Base-by-base conservation (phyloP, 805 yeast species). In the Myxozyma neotropica region DNA sequence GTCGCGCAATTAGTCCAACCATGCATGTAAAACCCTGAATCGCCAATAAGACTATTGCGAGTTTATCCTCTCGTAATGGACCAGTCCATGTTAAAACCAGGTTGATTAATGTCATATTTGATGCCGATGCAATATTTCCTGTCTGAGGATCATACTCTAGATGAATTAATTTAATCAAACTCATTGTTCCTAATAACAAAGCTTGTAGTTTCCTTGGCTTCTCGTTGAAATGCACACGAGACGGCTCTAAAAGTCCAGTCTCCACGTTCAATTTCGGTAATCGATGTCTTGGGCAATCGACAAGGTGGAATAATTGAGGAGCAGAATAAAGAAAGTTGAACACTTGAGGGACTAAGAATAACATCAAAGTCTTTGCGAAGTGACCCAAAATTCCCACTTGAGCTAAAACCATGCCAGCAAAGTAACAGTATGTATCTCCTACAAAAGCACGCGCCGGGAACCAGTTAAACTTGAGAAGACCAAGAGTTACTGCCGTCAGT, bases 341-440 rank as follows among this genome's bases (percentile, higher is more conserved):
- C 55, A 94, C 88, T 75, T 94, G 99, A 2, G 98, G 98, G 43
- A 89, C 76, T 71, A 94, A 87, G 70, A 94, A 86, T 35, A 92
- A 74, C 74, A 94, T 77, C 67, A 93, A 77, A 0, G 99, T 94
- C 74, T 94, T 94, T 44, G 97, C 89, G 73, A 92, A 94, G 77
- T 94, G 99, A 0, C 98, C 98, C 59, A 89, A 80, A 36, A 94
- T 94, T 1, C 97, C 98, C 31, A 89, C 96, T 27, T 92, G 94
- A 0, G 98, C 99, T 74, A 94, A 91, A 0, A 94, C 96, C 99
- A 94, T 94, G 2, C 99, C 99, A 26, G 96, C 90, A 73, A 94
- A 92, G 74, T 94, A 94, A 75, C 99, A 94, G 77, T 88, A 94
- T 0, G 99, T 93, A 72, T 94, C 99, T 31, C 99, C 99, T 6